These are phyloP conservation scores for Chrysosporium keratinophilum DNA, from an alignment of 2,329 filamentous ascomycete species.

Conservation along the genomic window DNA sequence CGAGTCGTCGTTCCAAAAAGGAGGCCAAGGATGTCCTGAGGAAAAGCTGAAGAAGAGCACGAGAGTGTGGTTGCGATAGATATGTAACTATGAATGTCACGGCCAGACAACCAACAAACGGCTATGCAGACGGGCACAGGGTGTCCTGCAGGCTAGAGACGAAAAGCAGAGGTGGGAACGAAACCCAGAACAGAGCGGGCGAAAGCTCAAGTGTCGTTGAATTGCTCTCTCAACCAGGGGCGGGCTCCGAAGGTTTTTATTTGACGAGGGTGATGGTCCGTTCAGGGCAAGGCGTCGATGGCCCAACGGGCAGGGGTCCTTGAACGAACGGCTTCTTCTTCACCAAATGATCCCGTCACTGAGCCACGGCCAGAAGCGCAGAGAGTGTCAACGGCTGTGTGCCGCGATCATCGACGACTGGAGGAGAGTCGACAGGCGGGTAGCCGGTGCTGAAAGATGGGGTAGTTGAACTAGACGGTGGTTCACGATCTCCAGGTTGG, in stretches of 20 bases:
- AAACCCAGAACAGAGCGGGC: background rate
- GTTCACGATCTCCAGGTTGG: background rate
- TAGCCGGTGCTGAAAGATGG: background rate
- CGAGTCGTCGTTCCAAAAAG: background rate
- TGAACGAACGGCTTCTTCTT: background rate
- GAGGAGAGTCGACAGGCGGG: background rate
- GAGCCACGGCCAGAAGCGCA: too few relatives aligned
- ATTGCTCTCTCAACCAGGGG: background rate
- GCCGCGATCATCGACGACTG: too few relatives aligned
- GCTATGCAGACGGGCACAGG: background rate
- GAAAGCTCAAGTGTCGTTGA: background rate
- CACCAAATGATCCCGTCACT: background rate
- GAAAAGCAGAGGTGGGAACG: background rate
- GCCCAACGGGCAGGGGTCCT: constrained; percentile 3
- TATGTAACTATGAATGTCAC: too few relatives aligned
- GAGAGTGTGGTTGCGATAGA: too few relatives aligned
- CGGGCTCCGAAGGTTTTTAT: background rate
- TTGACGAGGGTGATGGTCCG: background rate
- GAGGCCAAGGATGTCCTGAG: background rate
- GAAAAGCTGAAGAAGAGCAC: background rate
- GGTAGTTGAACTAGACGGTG: too few relatives aligned
- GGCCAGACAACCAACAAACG: background rate
- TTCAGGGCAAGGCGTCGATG: constrained; percentile 9
- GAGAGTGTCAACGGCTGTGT: too few relatives aligned
- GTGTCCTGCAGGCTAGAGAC: background rate